Evolutionary conservation across 1,139 yeast species (phyloP), one percentile per base, ranked within the genome.

Genomic region (Wickerhamomyces sp.): DNA sequence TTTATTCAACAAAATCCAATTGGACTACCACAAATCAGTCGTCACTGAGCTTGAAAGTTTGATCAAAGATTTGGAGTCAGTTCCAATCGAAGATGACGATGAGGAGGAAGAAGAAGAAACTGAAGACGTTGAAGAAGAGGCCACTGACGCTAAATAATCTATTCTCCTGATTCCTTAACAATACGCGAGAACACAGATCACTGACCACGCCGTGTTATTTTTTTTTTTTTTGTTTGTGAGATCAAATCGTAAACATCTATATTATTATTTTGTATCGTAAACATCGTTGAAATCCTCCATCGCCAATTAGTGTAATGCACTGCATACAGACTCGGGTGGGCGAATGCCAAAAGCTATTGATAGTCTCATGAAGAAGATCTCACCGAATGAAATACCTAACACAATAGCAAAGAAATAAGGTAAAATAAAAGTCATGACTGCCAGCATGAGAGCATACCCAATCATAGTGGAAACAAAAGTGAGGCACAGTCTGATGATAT

Each of bases 371-470:
- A 79, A 79, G 49, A 72, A 66, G 34, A 81, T 75, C 49, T 82
- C 82, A 19, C 87, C 86, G 36, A 79, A 58, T 3, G 87, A 71
- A 37, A 81, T 61, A 7, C 93, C 93, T 16, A 76, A 47, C 15
- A 80, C 75, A 21, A 81, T 79, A 2, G 84, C 89, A 58, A 83
- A 82, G 57, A 82, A 78, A 49, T 82, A 83, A 1, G 75, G 58
- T 38, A 80, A 50, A 9, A 80, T 71, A 53, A 65, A 81, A 23
- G 83, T 66, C 93, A 83, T 83, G 10, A 82, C 83, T 12, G 78
- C 88, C 62, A 83, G 69, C 93, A 83, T 83, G 48, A 83, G 59
- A 26, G 78, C 77, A 53, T 78, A 82, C 9, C 82, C 78, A 32
- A 83, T 55, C 65, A 81, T 64, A 22, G 83, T 83, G 4, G 84